Evolutionary conservation across 2,329 filamentous ascomycete genomes (phyloP), one percentile per base, ranked within the genome.

Genomic region (Exophiala dermatitidis): DNA sequence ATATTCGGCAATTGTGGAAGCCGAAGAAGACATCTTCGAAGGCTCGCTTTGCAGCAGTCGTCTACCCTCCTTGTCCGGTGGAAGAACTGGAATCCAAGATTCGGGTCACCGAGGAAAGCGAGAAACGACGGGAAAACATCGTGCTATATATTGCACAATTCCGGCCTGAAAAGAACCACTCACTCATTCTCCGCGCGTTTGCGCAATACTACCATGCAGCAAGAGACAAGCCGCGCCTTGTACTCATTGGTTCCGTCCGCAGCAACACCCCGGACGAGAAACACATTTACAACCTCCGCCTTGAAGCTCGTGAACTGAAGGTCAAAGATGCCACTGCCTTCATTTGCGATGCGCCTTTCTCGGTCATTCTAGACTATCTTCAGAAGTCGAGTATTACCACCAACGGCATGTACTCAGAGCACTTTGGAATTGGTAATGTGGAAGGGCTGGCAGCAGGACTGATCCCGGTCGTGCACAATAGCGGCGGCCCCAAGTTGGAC

Each of bases 321-420:
- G 85, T 97, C 69, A 88, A 87, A 65, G 85, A 95, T 48, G 76
- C 79, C 9, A 90, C 96, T 41, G 82, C 89, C 53, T 98, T 98
- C 68, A 81, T 94, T 59, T 84, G 90, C 52, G 90, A 98, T 68
- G 90, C 89, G 0, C 83, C 86, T 29, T 98, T 91, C 90, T 82
- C 86, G 2, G 81, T 89, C 62, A 88, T 98, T 49, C 76, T 96
- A 6, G 79, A 86, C 32, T 90, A 88, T 81, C 75, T 97, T 56
- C 75, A 81, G 49, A 82, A 76, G 58, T 84, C 86, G 3, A 91
- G 83, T 12, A 81, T 98, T 1, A 93, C 93, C 46, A 90, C 95
- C 31, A 98, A 98, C 64, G 89, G 87, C 65, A 98, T 98, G 93
- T 98, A 93, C 91, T 97, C 96, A 68, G 93, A 98, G 73, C 93